A percentile compares a stretch with the other conserved stretches of the same genome.
Conservation (phyloP, 2,329 filamentous ascomycete genomes). For the Paradendryphiella salina region DNA sequence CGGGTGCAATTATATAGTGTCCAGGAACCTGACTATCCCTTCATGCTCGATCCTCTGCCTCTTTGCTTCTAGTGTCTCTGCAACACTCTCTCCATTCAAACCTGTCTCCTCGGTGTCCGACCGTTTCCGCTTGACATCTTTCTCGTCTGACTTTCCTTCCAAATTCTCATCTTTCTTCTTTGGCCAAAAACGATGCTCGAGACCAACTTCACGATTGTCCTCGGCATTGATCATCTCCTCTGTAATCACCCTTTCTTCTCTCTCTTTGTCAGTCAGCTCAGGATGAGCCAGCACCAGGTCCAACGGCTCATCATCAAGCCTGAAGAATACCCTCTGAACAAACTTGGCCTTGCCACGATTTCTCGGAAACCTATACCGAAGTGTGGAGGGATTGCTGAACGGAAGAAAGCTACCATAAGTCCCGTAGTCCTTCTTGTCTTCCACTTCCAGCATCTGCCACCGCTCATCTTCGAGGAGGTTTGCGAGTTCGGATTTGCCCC, state of each 20-base stretch:
- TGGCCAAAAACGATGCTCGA: slow-evolving; percentile 35
- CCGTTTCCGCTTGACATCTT: slow-evolving; percentile 14
- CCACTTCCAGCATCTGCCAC: slow-evolving; percentile 41
- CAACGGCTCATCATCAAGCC: slow-evolving; percentile 29
- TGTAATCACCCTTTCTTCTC: slow-evolving; percentile 31
- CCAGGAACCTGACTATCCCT: background rate
- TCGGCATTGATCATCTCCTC: slow-evolving; percentile 27
- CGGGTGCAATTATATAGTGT: background rate
- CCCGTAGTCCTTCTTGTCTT: slow-evolving; percentile 24
- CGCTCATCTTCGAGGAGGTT: slow-evolving; percentile 28
- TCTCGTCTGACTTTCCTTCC: background rate
- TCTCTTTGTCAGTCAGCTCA: slow-evolving; percentile 19
- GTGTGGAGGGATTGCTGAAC: slow-evolving; percentile 12
- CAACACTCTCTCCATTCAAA: background rate
- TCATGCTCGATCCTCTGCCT: background rate
- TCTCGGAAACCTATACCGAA: slow-evolving; percentile 24
- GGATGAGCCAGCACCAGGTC: slow-evolving; percentile 6
- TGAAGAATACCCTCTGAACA: slow-evolving; percentile 43
- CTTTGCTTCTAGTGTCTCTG: background rate
- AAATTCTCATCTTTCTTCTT: background rate
- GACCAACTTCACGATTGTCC: background rate
- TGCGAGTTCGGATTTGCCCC: slow-evolving; percentile 31
- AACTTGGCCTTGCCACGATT: slow-evolving; percentile 33
- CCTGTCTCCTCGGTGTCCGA: background rate
- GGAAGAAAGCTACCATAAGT: slow-evolving; percentile 27